Conservation (phyloP, 352 stramenopile species). For the Pythium brachiatum region DNA sequence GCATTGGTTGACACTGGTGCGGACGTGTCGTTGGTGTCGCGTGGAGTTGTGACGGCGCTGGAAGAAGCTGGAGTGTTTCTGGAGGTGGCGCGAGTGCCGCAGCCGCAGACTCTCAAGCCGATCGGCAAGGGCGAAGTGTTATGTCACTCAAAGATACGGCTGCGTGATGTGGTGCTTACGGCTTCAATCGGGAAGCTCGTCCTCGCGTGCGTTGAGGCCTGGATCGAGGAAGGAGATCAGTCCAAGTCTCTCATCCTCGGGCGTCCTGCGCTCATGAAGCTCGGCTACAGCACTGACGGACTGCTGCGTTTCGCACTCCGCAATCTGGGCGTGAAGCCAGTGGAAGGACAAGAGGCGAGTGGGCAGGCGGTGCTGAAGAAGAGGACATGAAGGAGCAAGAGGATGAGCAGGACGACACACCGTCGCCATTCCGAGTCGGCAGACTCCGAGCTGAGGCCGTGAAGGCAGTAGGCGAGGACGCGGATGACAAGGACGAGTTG, state of each 20-base stretch:
- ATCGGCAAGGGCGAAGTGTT: not conserved
- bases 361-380: not conserved
- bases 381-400: not conserved
- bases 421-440: too few relatives aligned
- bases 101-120: not conserved
- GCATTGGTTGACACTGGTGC: constrained; percentile 16
- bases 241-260: not conserved
- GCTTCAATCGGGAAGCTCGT: not conserved
- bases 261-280: not conserved
- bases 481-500: not conserved
- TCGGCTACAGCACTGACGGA: not conserved
- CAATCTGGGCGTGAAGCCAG: not conserved
- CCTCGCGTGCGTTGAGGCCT: not conserved
- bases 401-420: too few relatives aligned
- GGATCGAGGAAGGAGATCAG: not conserved
- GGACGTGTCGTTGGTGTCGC: constrained; percentile 13
- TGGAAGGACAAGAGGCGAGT: not conserved
- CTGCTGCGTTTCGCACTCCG: not conserved
- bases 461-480: not conserved
- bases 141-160: not conserved
- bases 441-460: too few relatives aligned
- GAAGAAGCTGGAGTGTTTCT: not conserved
- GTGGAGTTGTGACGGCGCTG: not conserved
- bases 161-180: not conserved
- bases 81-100: not conserved